Percentiles rank a stretch among this genome's conserved stretches.
phyloP scores from a whole-genome alignment of 257 asterid species.

The Lantana camara region DNA sequence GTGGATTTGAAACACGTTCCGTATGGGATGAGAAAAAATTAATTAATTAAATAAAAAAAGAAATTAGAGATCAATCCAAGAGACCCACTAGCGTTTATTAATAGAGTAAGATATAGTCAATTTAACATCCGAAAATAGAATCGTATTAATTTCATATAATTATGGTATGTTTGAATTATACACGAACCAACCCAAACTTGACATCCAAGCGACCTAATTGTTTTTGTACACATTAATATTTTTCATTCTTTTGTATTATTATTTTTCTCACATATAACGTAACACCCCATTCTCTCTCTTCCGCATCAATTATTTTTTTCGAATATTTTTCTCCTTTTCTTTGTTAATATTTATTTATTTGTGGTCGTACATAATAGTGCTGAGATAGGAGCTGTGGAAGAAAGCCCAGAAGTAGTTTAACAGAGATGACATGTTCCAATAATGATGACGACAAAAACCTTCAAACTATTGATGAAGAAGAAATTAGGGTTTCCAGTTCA shows the following conservation, averaged over 20 bases:
- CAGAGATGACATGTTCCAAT: constrained; percentile 64
- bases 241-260: constrained; percentile 22
- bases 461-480: constrained; percentile 34
- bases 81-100: no score
- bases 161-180: constrained; percentile 25
- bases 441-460: constrained; percentile 38
- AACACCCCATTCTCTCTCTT: no score
- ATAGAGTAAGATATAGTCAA: no score
- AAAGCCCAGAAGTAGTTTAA: constrained; percentile 25
- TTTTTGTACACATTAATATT: constrained; percentile 24
- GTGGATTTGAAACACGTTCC: no score
- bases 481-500: constrained; percentile 26
- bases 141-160: neutral
- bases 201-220: constrained; percentile 74
- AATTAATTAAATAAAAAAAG: no score
- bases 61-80: no score
- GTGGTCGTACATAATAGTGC: no score
- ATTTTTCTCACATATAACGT: constrained; percentile 26
- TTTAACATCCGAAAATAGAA: no score
- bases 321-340: neutral
- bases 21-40: no score
- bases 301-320: neutral
- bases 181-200: constrained; percentile 60
- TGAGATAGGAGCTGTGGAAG: constrained; percentile 29
- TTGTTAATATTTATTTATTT: neutral